Evolutionary conservation across 345 rosid species (phyloP), one percentile per base, ranked within the genome.

Genomic region (Lumnitzera littorea): DNA sequence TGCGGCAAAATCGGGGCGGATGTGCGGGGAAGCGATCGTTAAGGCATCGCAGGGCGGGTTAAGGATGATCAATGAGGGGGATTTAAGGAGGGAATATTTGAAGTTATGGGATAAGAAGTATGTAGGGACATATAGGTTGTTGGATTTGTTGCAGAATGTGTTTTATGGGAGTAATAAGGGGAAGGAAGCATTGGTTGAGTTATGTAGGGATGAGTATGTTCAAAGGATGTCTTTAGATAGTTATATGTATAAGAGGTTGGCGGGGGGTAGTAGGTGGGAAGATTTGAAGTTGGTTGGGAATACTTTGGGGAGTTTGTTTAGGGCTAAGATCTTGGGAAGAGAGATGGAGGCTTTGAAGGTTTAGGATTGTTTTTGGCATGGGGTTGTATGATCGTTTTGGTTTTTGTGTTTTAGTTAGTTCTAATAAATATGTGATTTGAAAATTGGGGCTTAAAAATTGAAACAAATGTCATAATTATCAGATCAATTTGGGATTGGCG

Each of bases 201-300:
- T 86, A 56, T 83, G 92, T 53, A 76, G 80, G 17, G 78, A 76
- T 50, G 89, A 86, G 70, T 83, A 86, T 47, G 85, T 86, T 78
- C 92, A 83, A 27, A 72, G 84, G 58, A 78, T 81, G 89, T 81
- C 85, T 15, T 75, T 86, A 47, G 87, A 86, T 15, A 86, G 92
- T 55, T 83, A 86, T 59, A 64, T 86, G 82, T 86, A 86, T 7
- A 83, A 83, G 83, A 72, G 56, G 59, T 51, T 86, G 73, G 85
- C 78, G 2, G 17, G 29, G 1, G 82, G 85, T 23, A 58, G 70
- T 55, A 3, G 73, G 27, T 73, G 78, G 76, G 74, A 80, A 67
- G 82, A 74, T 65, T 48, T 78, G 55, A 86, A 74, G 64, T 60
- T 83, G 92, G 65, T 56, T 50, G 50, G 67, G 41, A 63, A 58